Evolutionary conservation across 148 eudicot genomes (phyloP).

Genomic region (Amaranthus cruentus): DNA sequence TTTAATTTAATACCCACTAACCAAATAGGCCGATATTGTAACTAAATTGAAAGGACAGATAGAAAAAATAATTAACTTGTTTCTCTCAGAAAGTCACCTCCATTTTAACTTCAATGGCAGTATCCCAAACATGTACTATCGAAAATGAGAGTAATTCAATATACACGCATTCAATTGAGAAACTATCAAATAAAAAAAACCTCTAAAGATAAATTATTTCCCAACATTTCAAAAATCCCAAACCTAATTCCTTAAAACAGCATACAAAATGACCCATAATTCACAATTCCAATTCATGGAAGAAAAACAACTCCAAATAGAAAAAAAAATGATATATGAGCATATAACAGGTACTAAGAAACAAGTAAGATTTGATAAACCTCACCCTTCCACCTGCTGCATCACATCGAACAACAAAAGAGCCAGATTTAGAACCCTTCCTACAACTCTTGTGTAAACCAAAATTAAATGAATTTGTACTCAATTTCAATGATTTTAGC

Average conservation of each 20-base stretch:
- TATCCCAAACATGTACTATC: too few species aligned
- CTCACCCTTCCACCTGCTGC: slow-evolving; percentile 39
- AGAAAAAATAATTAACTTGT: background rate
- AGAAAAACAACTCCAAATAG: too few species aligned
- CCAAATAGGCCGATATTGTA: too few species aligned
- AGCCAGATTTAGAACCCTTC: slow-evolving; percentile 22
- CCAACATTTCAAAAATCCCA: background rate
- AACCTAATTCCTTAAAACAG: background rate
- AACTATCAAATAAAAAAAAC: too few species aligned
- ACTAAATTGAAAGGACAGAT: too few species aligned
- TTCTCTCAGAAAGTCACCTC: background rate
- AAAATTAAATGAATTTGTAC: slow-evolving; percentile 23
- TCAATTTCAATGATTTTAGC: slow-evolving; percentile 24
- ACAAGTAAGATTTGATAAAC: too few species aligned
- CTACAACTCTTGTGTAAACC: slow-evolving; percentile 17
- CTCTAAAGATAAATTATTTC: too few species aligned
- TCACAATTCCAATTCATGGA: background rate
- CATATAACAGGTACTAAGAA: too few species aligned
- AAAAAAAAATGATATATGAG: too few species aligned
- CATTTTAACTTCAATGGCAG: background rate
- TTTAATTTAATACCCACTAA: too few species aligned
- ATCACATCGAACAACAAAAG: slow-evolving; percentile 60
- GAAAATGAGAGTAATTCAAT: too few species aligned
- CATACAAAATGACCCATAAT: background rate
- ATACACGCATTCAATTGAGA: too few species aligned